Base-by-base conservation (phyloP, 306 rosid species). In the Argentina anserina region DNA sequence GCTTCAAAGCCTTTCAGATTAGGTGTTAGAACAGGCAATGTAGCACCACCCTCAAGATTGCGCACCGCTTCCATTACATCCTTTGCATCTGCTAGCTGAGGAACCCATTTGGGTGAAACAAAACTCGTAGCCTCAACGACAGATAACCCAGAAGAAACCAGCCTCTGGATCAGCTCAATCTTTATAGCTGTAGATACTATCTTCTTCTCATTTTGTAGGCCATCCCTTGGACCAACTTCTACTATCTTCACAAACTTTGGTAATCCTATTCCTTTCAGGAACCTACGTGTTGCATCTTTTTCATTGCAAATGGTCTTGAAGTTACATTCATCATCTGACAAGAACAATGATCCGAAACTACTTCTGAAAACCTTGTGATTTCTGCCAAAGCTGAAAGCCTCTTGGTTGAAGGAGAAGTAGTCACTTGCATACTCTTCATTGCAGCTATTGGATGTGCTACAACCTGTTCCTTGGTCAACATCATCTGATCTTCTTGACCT, bases 151-250 rank as follows among this genome's bases (percentile, higher is more conserved):
- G 83, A 80, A 39, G 91, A 84, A 66, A 90, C 96, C 65, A 92
- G 81, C 80, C 82, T 90, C 45, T 74, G 83, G 69, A 92, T 90
- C 90, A 92, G 78, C 80, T 90, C 95, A 52, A 92, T 62, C 91
- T 92, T 90, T 59, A 85, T 80, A 75, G 81, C 59, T 7, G 97
- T 79, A 55, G 98, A 85, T 33, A 92, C 92, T 79, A 75, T 79
- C 79, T 84, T 79, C 87, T 88, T 90, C 86, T 92, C 98, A 80
- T 92, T 92, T 74, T 92, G 98, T 15, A 92, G 89, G 73, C 98
- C 98, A 66, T 92, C 98, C 78, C 98, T 92, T 75, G 96, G 97
- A 78, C 98, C 98, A 78, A 90, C 98, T 90, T 90, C 98, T 70
- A 90, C 98, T 70, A 92, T 92, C 84, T 92, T 92, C 60, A 90